Evolutionary conservation across 805 yeast genomes (phyloP).

Genomic region (Hagleromyces aurorensis): DNA sequence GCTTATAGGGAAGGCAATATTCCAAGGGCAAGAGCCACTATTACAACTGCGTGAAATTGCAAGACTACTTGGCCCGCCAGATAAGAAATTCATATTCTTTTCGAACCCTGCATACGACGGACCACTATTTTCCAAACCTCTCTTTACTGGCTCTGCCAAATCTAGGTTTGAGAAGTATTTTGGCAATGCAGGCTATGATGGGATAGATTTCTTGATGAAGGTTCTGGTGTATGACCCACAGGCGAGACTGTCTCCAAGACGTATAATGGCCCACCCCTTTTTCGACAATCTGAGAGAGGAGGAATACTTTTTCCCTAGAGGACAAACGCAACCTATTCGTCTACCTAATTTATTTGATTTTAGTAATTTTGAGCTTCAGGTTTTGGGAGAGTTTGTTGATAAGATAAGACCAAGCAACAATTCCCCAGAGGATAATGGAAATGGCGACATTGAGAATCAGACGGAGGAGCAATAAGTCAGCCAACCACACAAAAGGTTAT

Average conservation of each 20-base stretch:
- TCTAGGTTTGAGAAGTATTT: constrained; percentile 58
- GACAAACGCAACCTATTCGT: constrained; percentile 36
- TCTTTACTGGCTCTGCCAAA: constrained; percentile 47
- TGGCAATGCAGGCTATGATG: constrained; percentile 74
- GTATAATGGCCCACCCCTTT: constrained; percentile 80
- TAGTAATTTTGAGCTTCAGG: constrained; percentile 56
- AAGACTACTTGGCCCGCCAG: constrained; percentile 86
- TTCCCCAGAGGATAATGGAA: constrained; percentile 1
- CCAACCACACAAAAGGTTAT: too few species aligned
- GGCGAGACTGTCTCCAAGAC: constrained; percentile 67
- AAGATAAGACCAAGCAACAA: constrained; percentile 14
- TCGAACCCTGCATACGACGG: constrained; percentile 73
- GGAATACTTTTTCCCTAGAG: constrained; percentile 47
- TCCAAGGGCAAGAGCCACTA: constrained; percentile 87
- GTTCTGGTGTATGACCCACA: constrained; percentile 89
- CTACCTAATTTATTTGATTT: constrained; percentile 56
- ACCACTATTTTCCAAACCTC: constrained; percentile 58
- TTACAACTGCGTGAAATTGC: constrained; percentile 86
- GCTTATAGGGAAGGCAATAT: constrained; percentile 86
- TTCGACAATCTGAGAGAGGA: constrained; percentile 74
- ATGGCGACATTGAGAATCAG: too few species aligned
- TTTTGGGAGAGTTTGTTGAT: constrained; percentile 30
- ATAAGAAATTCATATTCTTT: constrained; percentile 57
- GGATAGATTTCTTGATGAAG: constrained; percentile 73
- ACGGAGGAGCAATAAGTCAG: too few species aligned